Evolutionary conservation across 2,329 filamentous ascomycete species (phyloP).

Genomic region (Phaeophleospora eucalypticola): DNA sequence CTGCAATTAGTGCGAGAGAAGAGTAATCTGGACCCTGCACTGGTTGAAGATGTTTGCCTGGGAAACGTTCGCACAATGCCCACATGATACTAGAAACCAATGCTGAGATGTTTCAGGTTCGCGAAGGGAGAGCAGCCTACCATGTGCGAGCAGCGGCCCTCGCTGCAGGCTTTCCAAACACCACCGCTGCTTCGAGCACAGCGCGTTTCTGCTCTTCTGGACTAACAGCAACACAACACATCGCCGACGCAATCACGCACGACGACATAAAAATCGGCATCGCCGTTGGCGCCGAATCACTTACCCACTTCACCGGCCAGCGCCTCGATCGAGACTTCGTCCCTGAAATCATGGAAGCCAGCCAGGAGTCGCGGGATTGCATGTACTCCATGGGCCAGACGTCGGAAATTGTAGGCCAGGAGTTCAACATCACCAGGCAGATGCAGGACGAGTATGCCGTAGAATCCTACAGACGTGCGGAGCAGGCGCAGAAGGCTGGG

Average conservation of each 20-base stretch:
- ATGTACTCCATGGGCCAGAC: constrained; percentile 92
- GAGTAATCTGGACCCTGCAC: constrained; percentile 31
- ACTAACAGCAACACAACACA: constrained; percentile 69
- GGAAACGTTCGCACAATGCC: constrained; percentile 66
- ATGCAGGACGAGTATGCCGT: constrained; percentile 82
- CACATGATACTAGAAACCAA: not conserved
- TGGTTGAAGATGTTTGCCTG: constrained; percentile 69
- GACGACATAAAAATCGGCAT: constrained; percentile 69
- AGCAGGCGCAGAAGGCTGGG: constrained; percentile 63
- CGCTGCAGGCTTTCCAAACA: constrained; percentile 87
- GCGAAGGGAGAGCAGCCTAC: constrained; percentile 76
- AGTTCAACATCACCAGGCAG: constrained; percentile 66
- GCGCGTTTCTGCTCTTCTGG: constrained; percentile 86
- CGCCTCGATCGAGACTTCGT: constrained; percentile 72
- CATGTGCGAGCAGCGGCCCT: constrained; percentile 81
- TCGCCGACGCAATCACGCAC: constrained; percentile 70
- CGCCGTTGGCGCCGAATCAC: constrained; percentile 88
- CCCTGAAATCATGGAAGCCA: constrained; percentile 61
- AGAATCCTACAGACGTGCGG: constrained; percentile 67
- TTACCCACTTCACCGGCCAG: constrained; percentile 78
- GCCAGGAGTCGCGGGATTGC: constrained; percentile 74
- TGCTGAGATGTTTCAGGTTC: not conserved
- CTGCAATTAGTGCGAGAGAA: constrained; percentile 57
- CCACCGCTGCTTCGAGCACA: constrained; percentile 69
- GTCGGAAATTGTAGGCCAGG: constrained; percentile 75